Evolutionary conservation across 1,284 basidiomycete species (phyloP).

Genomic region (Cutaneotrichosporon cyanovorans): DNA sequence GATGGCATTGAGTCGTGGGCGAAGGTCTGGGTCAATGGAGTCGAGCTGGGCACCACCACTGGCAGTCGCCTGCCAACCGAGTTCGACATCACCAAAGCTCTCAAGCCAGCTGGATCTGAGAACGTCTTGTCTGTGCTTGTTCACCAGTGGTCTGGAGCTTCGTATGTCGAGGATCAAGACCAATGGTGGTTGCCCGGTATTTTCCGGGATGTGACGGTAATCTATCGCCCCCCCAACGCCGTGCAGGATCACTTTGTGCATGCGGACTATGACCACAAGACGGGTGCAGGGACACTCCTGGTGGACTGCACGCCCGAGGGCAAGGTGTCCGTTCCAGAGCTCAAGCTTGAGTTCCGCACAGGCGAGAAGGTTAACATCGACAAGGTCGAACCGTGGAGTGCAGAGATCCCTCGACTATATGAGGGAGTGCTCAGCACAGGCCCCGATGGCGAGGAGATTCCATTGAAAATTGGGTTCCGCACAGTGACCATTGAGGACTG

Average conservation of each 20-base stretch:
- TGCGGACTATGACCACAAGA: conserved; percentile 15
- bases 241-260: conserved; percentile 23
- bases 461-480: conserved; percentile 20
- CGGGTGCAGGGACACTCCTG: conserved; percentile 14
- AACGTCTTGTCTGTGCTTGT: conserved; percentile 17
- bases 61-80: conserved; percentile 18
- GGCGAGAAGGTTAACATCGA: conserved; percentile 9
- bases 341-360: conserved; percentile 15
- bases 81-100: conserved; percentile 15
- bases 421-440: conserved; percentile 5
- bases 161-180: conserved; percentile 26
- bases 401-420: conserved; percentile 22
- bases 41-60: conserved; percentile 10
- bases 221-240: conserved; percentile 16
- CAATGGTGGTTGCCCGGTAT: conserved; percentile 28
- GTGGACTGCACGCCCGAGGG: conserved; percentile 19
- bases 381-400: conserved; percentile 20
- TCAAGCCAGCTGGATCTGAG: background rate
- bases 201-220: conserved; percentile 22
- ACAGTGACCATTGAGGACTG: conserved; percentile 17
- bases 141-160: conserved; percentile 18
- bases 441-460: conserved; percentile 12
- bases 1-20: conserved; percentile 24
- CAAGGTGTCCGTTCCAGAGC: conserved; percentile 17
- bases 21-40: conserved; percentile 24